These are phyloP conservation scores for Spergularia bocconei DNA, from an alignment of 148 eudicot species.

Conservation along the genomic window DNA sequence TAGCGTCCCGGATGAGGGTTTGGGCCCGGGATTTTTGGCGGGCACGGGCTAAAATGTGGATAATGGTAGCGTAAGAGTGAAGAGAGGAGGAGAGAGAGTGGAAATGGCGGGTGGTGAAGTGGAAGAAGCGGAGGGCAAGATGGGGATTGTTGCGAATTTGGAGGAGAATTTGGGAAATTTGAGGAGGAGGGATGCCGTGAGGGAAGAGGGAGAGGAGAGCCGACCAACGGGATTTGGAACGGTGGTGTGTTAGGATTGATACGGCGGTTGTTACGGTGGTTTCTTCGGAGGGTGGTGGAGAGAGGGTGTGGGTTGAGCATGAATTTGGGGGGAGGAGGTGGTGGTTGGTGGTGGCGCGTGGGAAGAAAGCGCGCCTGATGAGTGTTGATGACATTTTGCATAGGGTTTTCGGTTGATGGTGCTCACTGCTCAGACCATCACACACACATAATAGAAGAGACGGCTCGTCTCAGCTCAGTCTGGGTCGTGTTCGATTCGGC, in stretches of 20 bases:
- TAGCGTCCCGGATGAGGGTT: conserved; percentile 45
- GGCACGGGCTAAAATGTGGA: conserved; percentile 64
- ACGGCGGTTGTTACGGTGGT: conserved; percentile 43
- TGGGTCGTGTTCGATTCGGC: too few species aligned
- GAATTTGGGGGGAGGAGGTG: conserved; percentile 4
- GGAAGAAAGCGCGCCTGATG: conserved; percentile 22
- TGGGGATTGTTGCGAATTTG: conserved; percentile 55
- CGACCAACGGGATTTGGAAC: conserved; percentile 70
- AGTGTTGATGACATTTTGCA: conserved; percentile 31
- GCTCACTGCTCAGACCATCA: too few species aligned
- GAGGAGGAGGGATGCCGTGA: conserved; percentile 45
- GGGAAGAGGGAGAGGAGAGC: conserved; percentile 51
- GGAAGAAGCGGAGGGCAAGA: conserved; percentile 63
- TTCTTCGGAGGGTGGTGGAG: conserved; percentile 6
- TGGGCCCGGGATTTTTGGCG: conserved; percentile 46
- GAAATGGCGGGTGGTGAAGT: conserved; percentile 36
- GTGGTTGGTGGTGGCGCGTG: conserved; percentile 26
- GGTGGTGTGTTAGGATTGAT: conserved; percentile 55
- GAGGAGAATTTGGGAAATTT: conserved; percentile 56
- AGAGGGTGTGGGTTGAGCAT: conserved; percentile 18
- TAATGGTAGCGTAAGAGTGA: conserved; percentile 56
- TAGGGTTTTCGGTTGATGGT: too few species aligned
- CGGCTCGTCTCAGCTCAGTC: too few species aligned
- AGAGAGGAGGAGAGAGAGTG: conserved; percentile 46
- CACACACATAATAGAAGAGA: too few species aligned